Evolutionary conservation across 1,284 basidiomycete species (phyloP).

Genomic region (Fomitopsis schrenkii): DNA sequence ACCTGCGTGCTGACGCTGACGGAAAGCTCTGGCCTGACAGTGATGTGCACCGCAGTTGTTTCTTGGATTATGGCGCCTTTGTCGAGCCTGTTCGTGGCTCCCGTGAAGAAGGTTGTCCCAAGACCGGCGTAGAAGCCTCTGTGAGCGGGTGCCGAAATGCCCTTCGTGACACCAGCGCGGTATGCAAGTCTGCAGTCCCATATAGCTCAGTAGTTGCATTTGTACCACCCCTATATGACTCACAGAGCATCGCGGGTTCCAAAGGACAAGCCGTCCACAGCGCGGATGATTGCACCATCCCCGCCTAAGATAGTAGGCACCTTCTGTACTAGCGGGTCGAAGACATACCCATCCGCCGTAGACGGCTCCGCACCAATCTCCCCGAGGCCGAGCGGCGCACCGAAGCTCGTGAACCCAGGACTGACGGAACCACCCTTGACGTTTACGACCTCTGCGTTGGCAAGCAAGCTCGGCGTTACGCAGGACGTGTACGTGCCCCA

Average conservation of each 20-base stretch:
- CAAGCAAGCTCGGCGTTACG: conserved; percentile 23
- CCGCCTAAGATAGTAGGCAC: conserved; percentile 48
- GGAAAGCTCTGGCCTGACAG: conserved; percentile 31
- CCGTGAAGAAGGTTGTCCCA: conserved; percentile 44
- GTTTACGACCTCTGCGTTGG: conserved; percentile 26
- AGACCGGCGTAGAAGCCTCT: conserved; percentile 42
- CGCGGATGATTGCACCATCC: conserved; percentile 53
- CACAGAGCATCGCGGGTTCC: conserved; percentile 71
- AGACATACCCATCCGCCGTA: conserved; percentile 42
- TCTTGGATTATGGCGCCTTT: conserved; percentile 45
- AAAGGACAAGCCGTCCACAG: conserved; percentile 74
- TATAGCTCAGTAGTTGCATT: not conserved
- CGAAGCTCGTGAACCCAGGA: conserved; percentile 32
- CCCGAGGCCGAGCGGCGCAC: conserved; percentile 31
- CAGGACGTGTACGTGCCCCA: conserved; percentile 27
- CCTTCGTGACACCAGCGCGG: conserved; percentile 31
- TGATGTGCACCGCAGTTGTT: conserved; percentile 48
- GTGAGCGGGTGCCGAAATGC: conserved; percentile 44
- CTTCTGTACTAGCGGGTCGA: conserved; percentile 43
- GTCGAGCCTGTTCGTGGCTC: conserved; percentile 41
- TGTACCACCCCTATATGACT: conserved; percentile 24
- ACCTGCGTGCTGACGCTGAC: conserved; percentile 62
- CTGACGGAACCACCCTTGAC: conserved; percentile 42
- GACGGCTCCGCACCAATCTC: conserved; percentile 39
- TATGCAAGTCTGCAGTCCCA: conserved; percentile 28